Evolutionary conservation across 768 basidiomycete species (phyloP), one percentile per base, ranked within the genome.

Genomic region (Chalciporus chontae): DNA sequence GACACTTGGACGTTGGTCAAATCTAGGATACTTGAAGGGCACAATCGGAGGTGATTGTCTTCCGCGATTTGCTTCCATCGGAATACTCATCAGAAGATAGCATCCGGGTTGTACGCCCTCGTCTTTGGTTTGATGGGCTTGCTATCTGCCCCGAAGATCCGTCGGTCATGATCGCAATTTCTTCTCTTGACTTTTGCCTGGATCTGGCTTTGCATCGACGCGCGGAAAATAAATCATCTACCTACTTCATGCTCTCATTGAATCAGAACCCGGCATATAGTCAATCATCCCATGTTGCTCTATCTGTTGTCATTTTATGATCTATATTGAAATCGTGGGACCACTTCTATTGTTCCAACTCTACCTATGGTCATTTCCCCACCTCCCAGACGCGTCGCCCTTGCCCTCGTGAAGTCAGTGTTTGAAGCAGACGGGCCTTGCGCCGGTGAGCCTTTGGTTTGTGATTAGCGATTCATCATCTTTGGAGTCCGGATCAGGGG

Each of bases 111-210:
- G 40, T 90, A 90, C 56, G 80, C 80, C 8, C 72, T 88, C 37
- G 71, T 72, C 17, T 87, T 90, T 60, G 88, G 88, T n/a, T 65
- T 88, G 31, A 76, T 90, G 49, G 88, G 87, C 3, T 72, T 90
- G 18, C 69, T 90, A 45, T 85, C 87, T 13, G 77, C 78, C 21
- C 86, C 86, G 11, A 78, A 73, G 65, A 69, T 77, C 45, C 72
- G 77, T 73, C 69, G 71, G 17, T 58, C 62, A 32, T 73, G 52
- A 65, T 50, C 73, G 73, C 8, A 71, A 74, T 11, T 73, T 73
- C 46, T 66, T 24, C 26, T 17, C 5, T n/a, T n/a, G 11, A 31
- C 15, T n/a, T 21, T 36, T 36, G n/a, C 34, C n/a, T 36, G 34
- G 5, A 36, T n/a, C 34, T 10, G 14, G 14, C 32, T 5, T 14